These are phyloP conservation scores for Melanomma pulvis-pyrius DNA, from an alignment of 495 filamentous ascomycete species.

Conservation along the genomic window DNA sequence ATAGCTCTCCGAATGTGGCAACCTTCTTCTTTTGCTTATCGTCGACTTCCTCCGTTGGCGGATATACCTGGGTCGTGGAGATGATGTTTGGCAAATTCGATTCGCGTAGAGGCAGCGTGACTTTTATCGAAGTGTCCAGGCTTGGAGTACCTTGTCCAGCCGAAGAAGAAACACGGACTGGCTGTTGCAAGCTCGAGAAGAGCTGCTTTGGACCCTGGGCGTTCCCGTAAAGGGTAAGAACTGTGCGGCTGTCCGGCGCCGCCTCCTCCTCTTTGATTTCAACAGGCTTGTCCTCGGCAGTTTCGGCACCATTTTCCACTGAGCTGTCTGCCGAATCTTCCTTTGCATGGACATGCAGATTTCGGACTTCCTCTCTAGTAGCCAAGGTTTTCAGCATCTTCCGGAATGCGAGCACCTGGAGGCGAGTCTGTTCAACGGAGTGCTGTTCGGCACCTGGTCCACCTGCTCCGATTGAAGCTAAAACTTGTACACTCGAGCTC, in stretches of 20 bases:
- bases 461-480: slow-evolving; percentile 6
- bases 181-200: slow-evolving; percentile 77
- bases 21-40: slow-evolving; percentile 48
- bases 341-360: background rate
- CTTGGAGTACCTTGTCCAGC: slow-evolving; percentile 37
- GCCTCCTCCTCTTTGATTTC: slow-evolving; percentile 8
- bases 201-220: slow-evolving; percentile 74
- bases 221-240: slow-evolving; percentile 72
- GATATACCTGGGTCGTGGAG: slow-evolving; percentile 66
- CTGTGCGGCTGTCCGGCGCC: slow-evolving; percentile 48
- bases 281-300: background rate
- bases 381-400: slow-evolving; percentile 22
- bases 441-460: slow-evolving; percentile 1
- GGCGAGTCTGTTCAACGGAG: slow-evolving; percentile 11
- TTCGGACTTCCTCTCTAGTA: slow-evolving; percentile 20
- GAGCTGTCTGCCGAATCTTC: background rate
- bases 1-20: slow-evolving; percentile 77
- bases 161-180: slow-evolving; percentile 41
- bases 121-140: slow-evolving; percentile 48
- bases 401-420: slow-evolving; percentile 30
- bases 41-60: slow-evolving; percentile 48
- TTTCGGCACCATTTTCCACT: background rate
- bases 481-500: slow-evolving; percentile 13
- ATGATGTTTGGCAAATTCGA: slow-evolving; percentile 73
- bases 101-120: slow-evolving; percentile 58